phyloP scores from a whole-genome alignment of 140 eudicot species.

The Ambrosia hybrid region DNA sequence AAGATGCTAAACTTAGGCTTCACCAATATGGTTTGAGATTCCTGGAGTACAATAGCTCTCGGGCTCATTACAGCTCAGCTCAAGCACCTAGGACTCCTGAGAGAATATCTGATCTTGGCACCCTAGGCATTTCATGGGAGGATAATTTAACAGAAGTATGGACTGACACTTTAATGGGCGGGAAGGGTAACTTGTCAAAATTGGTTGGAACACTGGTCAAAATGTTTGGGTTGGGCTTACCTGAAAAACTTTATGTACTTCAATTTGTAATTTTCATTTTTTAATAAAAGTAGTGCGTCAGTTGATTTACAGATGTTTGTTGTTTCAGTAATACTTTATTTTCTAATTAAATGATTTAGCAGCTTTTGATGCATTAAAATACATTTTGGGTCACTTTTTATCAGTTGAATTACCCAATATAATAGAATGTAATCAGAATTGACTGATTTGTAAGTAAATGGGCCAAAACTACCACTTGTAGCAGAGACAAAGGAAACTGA shows the following conservation, averaged over 20 bases:
- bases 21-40: constrained; percentile 66
- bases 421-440: background rate
- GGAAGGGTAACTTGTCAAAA: too few relatives aligned
- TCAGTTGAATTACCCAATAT: background rate
- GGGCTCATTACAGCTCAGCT: constrained; percentile 33
- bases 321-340: background rate
- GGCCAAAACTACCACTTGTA: background rate
- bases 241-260: too few relatives aligned
- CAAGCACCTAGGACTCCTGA: constrained; percentile 66
- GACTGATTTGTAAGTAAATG: background rate
- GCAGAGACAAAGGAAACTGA: constrained; percentile 11
- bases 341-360: background rate
- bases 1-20: constrained; percentile 39
- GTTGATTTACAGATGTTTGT: background rate
- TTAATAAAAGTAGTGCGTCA: background rate
- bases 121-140: constrained; percentile 55
- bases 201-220: too few relatives aligned
- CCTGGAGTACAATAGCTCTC: constrained; percentile 49
- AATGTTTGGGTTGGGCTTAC: too few relatives aligned
- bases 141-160: constrained; percentile 74
- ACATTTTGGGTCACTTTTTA: too few relatives aligned
- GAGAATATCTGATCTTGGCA: constrained; percentile 47
- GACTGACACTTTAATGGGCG: background rate
- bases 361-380: background rate
- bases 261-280: too few relatives aligned